A percentile compares a stretch with the other conserved stretches of the same genome.
Evolutionary conservation across 177 flowering plant species (phyloP).

Genomic region (Vitis hybrid): DNA sequence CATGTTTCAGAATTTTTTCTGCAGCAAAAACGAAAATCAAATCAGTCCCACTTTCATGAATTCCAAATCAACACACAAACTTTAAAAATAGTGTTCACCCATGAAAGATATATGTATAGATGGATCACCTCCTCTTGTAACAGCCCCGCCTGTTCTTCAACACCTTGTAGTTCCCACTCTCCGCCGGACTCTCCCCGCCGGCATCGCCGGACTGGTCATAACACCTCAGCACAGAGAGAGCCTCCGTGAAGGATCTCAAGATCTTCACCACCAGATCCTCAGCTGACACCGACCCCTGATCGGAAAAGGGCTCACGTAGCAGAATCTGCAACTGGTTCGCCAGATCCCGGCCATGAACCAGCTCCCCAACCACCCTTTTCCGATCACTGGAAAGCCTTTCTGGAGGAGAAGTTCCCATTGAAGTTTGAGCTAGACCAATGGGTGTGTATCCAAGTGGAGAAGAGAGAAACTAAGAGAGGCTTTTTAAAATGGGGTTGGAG

Average conservation of each 20-base stretch:
- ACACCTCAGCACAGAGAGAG: constrained; percentile 18
- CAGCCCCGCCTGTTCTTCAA: constrained; percentile 39
- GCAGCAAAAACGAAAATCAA: constrained; percentile 5
- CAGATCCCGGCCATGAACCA: constrained; percentile 22
- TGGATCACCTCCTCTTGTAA: constrained; percentile 51
- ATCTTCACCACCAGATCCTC: constrained; percentile 24
- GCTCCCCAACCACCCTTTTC: constrained; percentile 20
- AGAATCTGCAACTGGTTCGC: constrained; percentile 24
- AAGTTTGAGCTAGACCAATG: background rate
- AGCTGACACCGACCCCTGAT: constrained; percentile 2
- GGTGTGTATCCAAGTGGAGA: background rate
- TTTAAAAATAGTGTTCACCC: background rate
- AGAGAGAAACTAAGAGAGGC: background rate
- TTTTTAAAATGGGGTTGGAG: background rate
- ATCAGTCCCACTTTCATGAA: too few species aligned
- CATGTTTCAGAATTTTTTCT: constrained; percentile 30
- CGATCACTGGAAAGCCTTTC: constrained; percentile 7
- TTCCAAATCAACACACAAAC: background rate
- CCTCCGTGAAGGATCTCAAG: constrained; percentile 24
- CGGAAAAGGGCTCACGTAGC: constrained; percentile 2
- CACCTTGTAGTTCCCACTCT: constrained; percentile 13
- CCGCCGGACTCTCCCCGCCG: constrained; percentile 14
- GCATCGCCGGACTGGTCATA: constrained; percentile 27
- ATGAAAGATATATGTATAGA: too few species aligned
- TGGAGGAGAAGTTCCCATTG: constrained; percentile 9